Percentiles rank a stretch among this genome's conserved stretches.
phyloP scores from a whole-genome alignment of 345 rosid genomes.

The Pistacia atlantica region DNA sequence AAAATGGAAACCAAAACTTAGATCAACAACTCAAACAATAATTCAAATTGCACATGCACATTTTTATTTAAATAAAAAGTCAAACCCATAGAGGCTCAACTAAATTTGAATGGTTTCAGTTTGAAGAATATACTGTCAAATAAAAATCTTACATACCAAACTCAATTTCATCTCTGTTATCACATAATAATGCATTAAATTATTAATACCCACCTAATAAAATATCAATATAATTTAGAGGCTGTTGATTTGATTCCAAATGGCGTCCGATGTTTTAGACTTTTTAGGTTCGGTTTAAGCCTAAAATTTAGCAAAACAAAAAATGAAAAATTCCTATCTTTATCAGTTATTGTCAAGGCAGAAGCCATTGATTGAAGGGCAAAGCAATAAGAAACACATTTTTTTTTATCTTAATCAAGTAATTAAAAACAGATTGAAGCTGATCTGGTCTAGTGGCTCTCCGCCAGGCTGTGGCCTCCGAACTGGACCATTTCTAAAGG shows the following conservation, averaged over 20 bases:
- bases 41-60: background rate
- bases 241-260: too few species aligned
- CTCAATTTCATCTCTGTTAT: too few species aligned
- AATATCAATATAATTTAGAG: too few species aligned
- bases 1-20: background rate
- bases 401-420: background rate
- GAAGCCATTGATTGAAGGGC: background rate
- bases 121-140: too few species aligned
- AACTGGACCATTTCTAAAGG: background rate
- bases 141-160: too few species aligned
- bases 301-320: background rate
- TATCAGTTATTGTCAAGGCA: background rate
- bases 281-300: background rate
- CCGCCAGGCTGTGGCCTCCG: constrained; percentile 14
- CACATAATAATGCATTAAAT: too few species aligned
- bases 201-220: too few species aligned
- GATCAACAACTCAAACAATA: background rate
- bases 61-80: background rate
- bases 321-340: background rate
- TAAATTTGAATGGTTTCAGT: background rate
- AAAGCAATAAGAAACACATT: background rate
- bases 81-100: background rate
- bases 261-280: too few species aligned
- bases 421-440: background rate
- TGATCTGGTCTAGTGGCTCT: constrained; percentile 8